Evolutionary conservation across 208 protist species (phyloP).

Genomic region (Herpetomonas samuelpessoai): DNA sequence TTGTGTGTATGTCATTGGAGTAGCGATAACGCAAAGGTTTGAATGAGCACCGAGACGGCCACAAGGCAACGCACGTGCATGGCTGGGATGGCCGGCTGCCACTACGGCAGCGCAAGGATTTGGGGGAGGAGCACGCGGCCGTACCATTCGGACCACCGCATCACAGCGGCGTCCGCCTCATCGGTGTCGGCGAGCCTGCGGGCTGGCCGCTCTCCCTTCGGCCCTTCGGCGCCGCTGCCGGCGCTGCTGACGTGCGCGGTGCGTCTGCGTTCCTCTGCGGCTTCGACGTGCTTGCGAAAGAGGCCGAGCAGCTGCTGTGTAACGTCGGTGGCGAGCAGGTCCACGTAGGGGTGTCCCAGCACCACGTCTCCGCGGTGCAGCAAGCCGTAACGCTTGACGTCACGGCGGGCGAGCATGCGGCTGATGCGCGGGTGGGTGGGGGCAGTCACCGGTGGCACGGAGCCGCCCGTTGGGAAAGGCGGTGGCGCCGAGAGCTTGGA

Average conservation of each 20-base stretch:
- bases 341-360: constrained; percentile 55
- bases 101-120: constrained; percentile 13
- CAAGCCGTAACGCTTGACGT: constrained; percentile 43
- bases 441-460: neutral
- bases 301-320: constrained; percentile 36
- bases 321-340: constrained; percentile 44
- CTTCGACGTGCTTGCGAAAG: constrained; percentile 9
- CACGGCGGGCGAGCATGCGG: constrained; percentile 32
- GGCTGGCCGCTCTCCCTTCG: too few species aligned
- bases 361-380: constrained; percentile 41
- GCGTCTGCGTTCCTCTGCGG: constrained; percentile 3
- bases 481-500: too few species aligned
- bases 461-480: neutral
- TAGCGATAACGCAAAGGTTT: too few species aligned
- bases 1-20: too few species aligned
- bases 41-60: too few species aligned
- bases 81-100: neutral
- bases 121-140: constrained; percentile 30
- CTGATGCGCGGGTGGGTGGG: constrained; percentile 17
- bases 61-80: too few species aligned
- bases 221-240: too few species aligned
- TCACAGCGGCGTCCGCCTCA: neutral
- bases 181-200: constrained; percentile 5
- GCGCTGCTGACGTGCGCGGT: neutral
- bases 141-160: constrained; percentile 25